Evolutionary conservation across 768 basidiomycete species (phyloP).

Genomic region (Cyclocybe aegerita): DNA sequence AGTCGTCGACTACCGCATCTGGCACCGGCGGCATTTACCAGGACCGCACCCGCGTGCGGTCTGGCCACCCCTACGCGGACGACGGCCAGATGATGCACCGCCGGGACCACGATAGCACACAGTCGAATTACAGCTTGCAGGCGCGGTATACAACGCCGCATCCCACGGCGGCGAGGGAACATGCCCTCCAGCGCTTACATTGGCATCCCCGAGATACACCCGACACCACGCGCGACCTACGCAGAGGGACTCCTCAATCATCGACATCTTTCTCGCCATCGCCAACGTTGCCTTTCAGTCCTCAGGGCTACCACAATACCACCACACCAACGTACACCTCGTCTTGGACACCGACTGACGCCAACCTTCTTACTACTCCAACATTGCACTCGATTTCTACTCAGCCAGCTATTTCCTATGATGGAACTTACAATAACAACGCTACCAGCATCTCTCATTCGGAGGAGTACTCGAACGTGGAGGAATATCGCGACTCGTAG

Average conservation of each 20-base stretch:
- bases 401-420: constrained; percentile 28
- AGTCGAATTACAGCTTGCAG: constrained; percentile 16
- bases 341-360: constrained; percentile 36
- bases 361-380: constrained; percentile 29
- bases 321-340: constrained; percentile 35
- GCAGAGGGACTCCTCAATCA: constrained; percentile 24
- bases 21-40: constrained; percentile 24
- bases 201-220: constrained; percentile 37
- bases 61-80: constrained; percentile 35
- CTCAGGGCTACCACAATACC: constrained; percentile 32
- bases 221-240: constrained; percentile 31
- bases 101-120: constrained; percentile 28
- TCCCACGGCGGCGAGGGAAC: constrained; percentile 26
- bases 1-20: constrained; percentile 17
- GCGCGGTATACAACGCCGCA: constrained; percentile 27
- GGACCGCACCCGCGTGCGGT: constrained; percentile 38
- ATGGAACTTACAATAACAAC: constrained; percentile 30
- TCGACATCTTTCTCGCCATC: constrained; percentile 33
- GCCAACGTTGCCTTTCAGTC: constrained; percentile 34
- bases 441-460: constrained; percentile 39
- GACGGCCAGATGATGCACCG: constrained; percentile 23
- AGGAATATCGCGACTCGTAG: constrained; percentile 42
- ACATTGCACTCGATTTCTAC: constrained; percentile 33
- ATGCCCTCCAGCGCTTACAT: constrained; percentile 32
- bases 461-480: constrained; percentile 42